A percentile compares a stretch with the other conserved stretches of the same genome.
These are phyloP conservation scores for Volutella citrinella DNA, from an alignment of 2,329 filamentous ascomycete genomes.

Conservation along the genomic window DNA sequence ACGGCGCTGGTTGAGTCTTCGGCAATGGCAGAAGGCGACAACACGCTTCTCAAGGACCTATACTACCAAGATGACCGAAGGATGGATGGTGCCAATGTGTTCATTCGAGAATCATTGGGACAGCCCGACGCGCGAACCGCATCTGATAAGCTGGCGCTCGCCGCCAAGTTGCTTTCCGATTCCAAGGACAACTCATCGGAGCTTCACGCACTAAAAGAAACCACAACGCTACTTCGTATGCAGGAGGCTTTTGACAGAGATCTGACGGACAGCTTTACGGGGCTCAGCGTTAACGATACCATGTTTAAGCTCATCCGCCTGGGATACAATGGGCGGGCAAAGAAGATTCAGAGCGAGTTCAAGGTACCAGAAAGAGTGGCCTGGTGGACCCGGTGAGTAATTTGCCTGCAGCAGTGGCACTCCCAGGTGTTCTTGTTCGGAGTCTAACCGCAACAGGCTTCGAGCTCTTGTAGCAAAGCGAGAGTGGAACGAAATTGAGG, in stretches of 20 bases:
- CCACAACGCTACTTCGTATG: constrained; percentile 73
- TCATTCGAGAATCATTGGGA: constrained; percentile 77
- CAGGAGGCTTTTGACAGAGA: constrained; percentile 88
- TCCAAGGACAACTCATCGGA: constrained; percentile 77
- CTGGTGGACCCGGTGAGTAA: constrained; percentile 71
- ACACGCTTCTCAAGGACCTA: constrained; percentile 84
- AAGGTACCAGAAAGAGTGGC: constrained; percentile 87
- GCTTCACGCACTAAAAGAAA: constrained; percentile 73
- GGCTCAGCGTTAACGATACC: constrained; percentile 86
- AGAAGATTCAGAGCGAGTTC: constrained; percentile 88
- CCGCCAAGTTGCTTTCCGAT: constrained; percentile 78
- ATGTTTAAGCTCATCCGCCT: constrained; percentile 82
- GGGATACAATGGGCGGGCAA: constrained; percentile 79
- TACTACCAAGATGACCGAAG: constrained; percentile 97
- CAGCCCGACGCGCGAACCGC: constrained; percentile 68
- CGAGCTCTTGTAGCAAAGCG: constrained; percentile 85
- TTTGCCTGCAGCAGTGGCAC: too few relatives aligned
- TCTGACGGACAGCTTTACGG: constrained; percentile 71
- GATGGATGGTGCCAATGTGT: constrained; percentile 81
- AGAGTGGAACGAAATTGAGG: constrained; percentile 91
- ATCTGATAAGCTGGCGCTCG: constrained; percentile 84
- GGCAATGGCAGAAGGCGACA: constrained; percentile 66
- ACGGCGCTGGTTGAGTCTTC: constrained; percentile 86
- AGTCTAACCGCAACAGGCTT: constrained; percentile 53
- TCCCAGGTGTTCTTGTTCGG: too few relatives aligned